Evolutionary conservation across 371 early-diverging fungal genomes (phyloP), one percentile per base, ranked within the genome.

Genomic region (Umbelopsis sp.): DNA sequence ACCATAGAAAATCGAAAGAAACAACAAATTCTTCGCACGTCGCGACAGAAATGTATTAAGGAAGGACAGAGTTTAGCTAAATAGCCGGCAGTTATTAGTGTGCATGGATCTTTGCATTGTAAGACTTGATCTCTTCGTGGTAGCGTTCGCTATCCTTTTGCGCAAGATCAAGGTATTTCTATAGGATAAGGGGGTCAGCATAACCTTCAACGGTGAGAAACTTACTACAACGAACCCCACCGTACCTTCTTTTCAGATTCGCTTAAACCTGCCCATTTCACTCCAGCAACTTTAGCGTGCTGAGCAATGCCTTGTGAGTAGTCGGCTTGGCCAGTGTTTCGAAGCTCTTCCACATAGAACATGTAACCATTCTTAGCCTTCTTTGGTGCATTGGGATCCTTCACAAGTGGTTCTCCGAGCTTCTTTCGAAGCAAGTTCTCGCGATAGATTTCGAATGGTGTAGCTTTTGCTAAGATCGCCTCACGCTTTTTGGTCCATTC

Each of bases 371-470:
- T 75, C 57, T 67, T 50, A 7, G 89, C 88, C 9, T 81, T 80
- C 76, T 86, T 87, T 46, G 91, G 91, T 24, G 80, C 79, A 29
- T 79, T 83, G 52, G 91, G 91, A 68, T 91, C 89, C 71, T 77
- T 84, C 35, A 91, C 74, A 37, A 78, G 44, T 5, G 72, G 62
- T 69, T 83, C 72, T 22, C 82, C 80, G 65, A 83, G 82, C 37
- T 80, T 75, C 37, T 69, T 74, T 70, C 88, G 80, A 41, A 85
- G 75, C 46, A 69, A 16, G 64, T 87, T 87, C 68, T 87, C 88
- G 24, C 75, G 74, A 50, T 73, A 68, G 69, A 80, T 74, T 68
- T 86, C 80, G n/a, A 78, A 75, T 22, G 86, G 80, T 11, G 85
- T 78, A 45, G 86, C 76, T n/a, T 75, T 77, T 8, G 69, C 68